These are phyloP conservation scores for Cynanchum wilfordii DNA, from an alignment of 257 asterid species.

Conservation along the genomic window DNA sequence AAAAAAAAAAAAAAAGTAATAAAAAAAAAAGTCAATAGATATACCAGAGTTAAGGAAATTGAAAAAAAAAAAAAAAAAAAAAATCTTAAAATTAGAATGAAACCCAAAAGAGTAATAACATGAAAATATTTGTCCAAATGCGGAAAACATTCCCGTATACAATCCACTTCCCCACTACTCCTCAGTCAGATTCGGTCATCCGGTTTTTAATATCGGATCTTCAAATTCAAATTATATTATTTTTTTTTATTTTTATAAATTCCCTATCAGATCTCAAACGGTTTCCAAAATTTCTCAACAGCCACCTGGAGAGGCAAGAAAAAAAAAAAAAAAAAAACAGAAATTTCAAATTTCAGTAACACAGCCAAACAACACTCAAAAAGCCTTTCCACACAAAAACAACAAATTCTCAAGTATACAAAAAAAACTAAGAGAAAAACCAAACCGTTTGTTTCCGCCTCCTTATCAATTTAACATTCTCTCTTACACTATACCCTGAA, in stretches of 20 bases:
- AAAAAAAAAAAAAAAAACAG: neutral
- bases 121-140: neutral
- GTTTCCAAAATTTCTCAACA: slow-evolving; percentile 24
- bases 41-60: no score
- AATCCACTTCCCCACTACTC: neutral
- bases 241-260: neutral
- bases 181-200: slow-evolving; percentile 1
- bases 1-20: no score
- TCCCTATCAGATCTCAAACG: slow-evolving; percentile 45
- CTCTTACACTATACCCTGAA: neutral
- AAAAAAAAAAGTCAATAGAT: no score
- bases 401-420: neutral
- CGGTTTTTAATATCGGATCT: neutral
- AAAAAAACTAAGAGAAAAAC: neutral
- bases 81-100: no score
- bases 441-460: neutral
- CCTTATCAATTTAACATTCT: neutral
- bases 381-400: neutral
- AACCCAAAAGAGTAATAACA: neutral
- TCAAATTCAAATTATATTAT: slow-evolving; percentile 28
- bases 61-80: no score
- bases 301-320: neutral
- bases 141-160: neutral
- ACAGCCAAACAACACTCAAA: no score
- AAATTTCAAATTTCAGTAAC: slow-evolving; percentile 19